phyloP scores from a whole-genome alignment of 768 basidiomycete genomes.

The Fomitopsis serialis region DNA sequence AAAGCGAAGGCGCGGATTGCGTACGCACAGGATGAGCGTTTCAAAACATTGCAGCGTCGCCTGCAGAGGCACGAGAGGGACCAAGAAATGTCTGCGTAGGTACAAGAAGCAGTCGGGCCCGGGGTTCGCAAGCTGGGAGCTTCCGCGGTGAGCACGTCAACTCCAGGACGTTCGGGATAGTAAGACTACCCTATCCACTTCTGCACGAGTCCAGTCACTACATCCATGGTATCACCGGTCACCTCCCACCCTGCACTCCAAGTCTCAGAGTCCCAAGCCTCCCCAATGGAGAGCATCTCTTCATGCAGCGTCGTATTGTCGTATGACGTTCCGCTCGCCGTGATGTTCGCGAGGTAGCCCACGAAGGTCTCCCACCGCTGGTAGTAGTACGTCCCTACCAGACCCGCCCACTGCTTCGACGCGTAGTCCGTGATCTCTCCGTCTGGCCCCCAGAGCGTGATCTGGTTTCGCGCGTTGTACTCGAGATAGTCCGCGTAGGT shows the following conservation, averaged over 20 bases:
- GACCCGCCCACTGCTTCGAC: constrained; percentile 37
- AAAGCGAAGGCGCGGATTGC: too few relatives aligned
- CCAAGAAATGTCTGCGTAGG: too few relatives aligned
- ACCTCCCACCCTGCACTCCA: constrained; percentile 19
- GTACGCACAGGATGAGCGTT: too few relatives aligned
- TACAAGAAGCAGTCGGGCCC: too few relatives aligned
- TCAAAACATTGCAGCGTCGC: too few relatives aligned
- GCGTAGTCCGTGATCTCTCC: constrained; percentile 38
- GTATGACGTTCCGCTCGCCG: constrained; percentile 21
- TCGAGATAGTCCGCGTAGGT: constrained; percentile 30
- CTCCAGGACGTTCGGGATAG: too few relatives aligned
- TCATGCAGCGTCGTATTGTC: constrained; percentile 19
- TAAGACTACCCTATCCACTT: too few relatives aligned
- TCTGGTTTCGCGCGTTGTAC: constrained; percentile 36
- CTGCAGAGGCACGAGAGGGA: too few relatives aligned
- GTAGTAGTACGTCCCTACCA: constrained; percentile 31
- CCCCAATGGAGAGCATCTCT: constrained; percentile 27
- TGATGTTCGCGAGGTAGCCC: constrained; percentile 25
- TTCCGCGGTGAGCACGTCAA: too few relatives aligned
- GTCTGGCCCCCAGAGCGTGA: constrained; percentile 37
- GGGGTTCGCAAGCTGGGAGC: too few relatives aligned
- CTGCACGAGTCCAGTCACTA: too few relatives aligned
- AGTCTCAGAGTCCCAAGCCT: constrained; percentile 23
- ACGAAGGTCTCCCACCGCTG: constrained; percentile 31
- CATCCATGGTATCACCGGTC: constrained; percentile 13